Evolutionary conservation across 2,329 filamentous ascomycete species (phyloP), one percentile per base, ranked within the genome.

Genomic region (Chaetomiaceae sp.): DNA sequence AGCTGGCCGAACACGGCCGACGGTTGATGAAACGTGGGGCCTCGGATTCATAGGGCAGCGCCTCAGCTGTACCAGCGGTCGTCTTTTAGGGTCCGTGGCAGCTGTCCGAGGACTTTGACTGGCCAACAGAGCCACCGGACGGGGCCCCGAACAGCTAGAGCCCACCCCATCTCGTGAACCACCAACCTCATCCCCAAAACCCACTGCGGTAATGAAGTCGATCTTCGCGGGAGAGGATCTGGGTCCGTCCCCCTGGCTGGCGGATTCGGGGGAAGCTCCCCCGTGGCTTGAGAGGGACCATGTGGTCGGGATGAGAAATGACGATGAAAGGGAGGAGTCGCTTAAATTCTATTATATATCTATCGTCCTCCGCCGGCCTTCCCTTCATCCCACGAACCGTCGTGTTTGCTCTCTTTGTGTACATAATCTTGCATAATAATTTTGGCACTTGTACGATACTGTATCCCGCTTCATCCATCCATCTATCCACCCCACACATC

Each of bases 181-280:
- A 7, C 29, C 13, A 40, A 5, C 32, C 43, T 29, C 18, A 36
- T 42, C 38, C 25, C 20, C 25, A 27, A 14, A 43, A n/a, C n/a
- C 41, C 29, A 27, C 27, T 14, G 25, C 41, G 20, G 41, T 37
- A 36, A 47, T 47, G 25, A 54, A 25, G 25, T 18, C 36, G 36
- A 47, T 50, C 47, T 25, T 30, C 18, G 30, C 25, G 29, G 34
- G 41, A 50, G 41, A 47, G 37, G 11, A 27, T 47, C 30, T 42
- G 41, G 34, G 29, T 16, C 42, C 20, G 13, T 10, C 29, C n/a
- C 52, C 52, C 36, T 51, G 42, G 29, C 30, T 16, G 36, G 34
- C n/a, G 36, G 36, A 11, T 27, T 49, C 52, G 47, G 52, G 42
- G 50, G 42, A 47, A 30, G n/a, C n/a, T 32, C 36, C 29, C 52